These are phyloP conservation scores for Musa itinerans DNA, from an alignment of 176 grass and related monocot species.

Conservation along the genomic window DNA sequence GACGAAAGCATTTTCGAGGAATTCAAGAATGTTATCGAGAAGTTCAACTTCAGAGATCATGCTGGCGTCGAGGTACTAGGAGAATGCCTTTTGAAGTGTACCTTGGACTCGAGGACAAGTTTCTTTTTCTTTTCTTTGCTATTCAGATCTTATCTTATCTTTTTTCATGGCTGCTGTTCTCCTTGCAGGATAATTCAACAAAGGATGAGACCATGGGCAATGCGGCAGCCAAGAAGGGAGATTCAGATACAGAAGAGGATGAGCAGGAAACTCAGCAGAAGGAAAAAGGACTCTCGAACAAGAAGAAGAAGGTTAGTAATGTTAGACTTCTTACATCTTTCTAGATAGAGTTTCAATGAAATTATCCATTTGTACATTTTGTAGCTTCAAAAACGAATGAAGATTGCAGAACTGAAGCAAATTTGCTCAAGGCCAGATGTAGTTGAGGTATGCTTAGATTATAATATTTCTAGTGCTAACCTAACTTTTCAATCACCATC, in stretches of 20 bases:
- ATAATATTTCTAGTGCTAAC: background rate
- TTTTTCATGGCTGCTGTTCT: background rate
- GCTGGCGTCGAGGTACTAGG: conserved; percentile 28
- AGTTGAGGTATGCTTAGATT: conserved; percentile 48
- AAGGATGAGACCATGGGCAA: conserved; percentile 50
- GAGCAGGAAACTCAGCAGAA: conserved; percentile 59
- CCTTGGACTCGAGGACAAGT: background rate
- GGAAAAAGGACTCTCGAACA: conserved; percentile 79
- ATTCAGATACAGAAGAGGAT: conserved; percentile 58
- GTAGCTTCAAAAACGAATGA: conserved; percentile 73
- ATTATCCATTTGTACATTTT: conserved; percentile 2
- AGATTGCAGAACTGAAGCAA: conserved; percentile 87
- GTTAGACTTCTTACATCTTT: background rate
- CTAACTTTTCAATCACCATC: background rate
- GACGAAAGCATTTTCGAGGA: conserved; percentile 54
- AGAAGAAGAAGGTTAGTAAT: conserved; percentile 69
- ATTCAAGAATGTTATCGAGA: conserved; percentile 71
- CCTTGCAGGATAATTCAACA: conserved; percentile 39
- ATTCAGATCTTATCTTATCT: background rate
- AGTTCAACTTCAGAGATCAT: conserved; percentile 74
- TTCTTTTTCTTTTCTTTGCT: background rate
- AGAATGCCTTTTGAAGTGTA: background rate
- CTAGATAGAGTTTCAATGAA: conserved; percentile 1
- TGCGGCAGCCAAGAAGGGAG: conserved; percentile 32
- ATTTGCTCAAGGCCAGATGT: conserved; percentile 80